These are phyloP conservation scores for Drechslerella coelobrocha DNA, from an alignment of 2,329 filamentous ascomycete species.

Conservation along the genomic window DNA sequence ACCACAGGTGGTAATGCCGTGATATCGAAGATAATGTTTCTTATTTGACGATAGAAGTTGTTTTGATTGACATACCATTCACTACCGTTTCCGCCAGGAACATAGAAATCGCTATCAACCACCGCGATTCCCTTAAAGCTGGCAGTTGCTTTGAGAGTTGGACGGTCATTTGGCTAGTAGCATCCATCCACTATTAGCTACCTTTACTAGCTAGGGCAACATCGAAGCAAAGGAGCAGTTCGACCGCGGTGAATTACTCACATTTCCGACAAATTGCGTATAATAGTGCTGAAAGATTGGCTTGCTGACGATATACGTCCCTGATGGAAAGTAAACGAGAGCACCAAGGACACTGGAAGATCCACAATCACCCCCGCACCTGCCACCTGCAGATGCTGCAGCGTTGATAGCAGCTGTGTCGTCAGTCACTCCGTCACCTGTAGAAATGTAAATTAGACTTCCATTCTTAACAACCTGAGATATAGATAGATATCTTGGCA, in stretches of 20 bases:
- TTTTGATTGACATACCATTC: slow-evolving; percentile 60
- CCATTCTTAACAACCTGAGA: neutral
- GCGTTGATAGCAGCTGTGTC: slow-evolving; percentile 57
- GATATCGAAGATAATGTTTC: slow-evolving; percentile 70
- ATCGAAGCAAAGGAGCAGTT: slow-evolving; percentile 53
- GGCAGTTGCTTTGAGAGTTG: slow-evolving; percentile 74
- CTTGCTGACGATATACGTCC: slow-evolving; percentile 31
- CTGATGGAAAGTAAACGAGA: slow-evolving; percentile 45
- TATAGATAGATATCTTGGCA: neutral
- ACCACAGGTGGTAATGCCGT: slow-evolving; percentile 59
- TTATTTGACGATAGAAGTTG: slow-evolving; percentile 70
- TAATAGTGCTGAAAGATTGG: slow-evolving; percentile 54
- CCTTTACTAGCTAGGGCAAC: slow-evolving; percentile 61
- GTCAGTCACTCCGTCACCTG: slow-evolving; percentile 55
- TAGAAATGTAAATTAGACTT: neutral
- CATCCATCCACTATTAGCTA: slow-evolving; percentile 74
- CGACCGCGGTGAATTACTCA: too few relatives aligned
- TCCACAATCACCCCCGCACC: slow-evolving; percentile 55
- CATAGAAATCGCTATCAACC: slow-evolving; percentile 87
- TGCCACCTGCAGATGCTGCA: slow-evolving; percentile 55
- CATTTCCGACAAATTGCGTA: slow-evolving; percentile 54
- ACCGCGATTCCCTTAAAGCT: slow-evolving; percentile 83
- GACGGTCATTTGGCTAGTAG: slow-evolving; percentile 74
- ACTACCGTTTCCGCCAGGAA: slow-evolving; percentile 59
- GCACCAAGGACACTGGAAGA: slow-evolving; percentile 51